phyloP scores from a whole-genome alignment of 768 basidiomycete genomes.

The Russula sp. region DNA sequence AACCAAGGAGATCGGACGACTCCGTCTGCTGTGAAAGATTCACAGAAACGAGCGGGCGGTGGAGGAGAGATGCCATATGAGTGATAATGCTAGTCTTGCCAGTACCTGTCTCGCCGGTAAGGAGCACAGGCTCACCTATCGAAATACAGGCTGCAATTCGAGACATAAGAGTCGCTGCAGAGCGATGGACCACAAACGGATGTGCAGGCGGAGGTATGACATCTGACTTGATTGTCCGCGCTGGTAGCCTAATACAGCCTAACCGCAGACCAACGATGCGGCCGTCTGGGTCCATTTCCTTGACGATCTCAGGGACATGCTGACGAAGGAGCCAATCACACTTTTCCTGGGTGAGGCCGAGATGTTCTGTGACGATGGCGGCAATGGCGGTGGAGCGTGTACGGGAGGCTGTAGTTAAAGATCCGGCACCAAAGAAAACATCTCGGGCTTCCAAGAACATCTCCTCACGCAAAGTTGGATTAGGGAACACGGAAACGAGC shows the following conservation, averaged over 20 bases:
- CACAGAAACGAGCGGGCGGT: conserved; percentile 71
- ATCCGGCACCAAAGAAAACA: conserved; percentile 78
- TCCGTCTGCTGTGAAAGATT: conserved; percentile 97
- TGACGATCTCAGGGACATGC: conserved; percentile 57
- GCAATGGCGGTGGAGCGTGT: conserved; percentile 45
- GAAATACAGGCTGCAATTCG: conserved; percentile 70
- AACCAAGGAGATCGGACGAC: conserved; percentile 87
- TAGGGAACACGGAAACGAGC: conserved; percentile 49
- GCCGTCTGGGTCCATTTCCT: conserved; percentile 64
- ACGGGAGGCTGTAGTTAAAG: conserved; percentile 44
- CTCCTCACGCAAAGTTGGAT: conserved; percentile 75
- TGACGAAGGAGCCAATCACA: conserved; percentile 61
- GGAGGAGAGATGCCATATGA: conserved; percentile 74
- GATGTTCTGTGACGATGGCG: conserved; percentile 46
- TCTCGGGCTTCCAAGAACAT: conserved; percentile 85
- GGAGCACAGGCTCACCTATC: conserved; percentile 72
- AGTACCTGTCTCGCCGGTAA: conserved; percentile 98
- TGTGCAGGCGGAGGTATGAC: conserved; percentile 33
- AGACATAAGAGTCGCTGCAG: conserved; percentile 71
- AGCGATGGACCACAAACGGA: conserved; percentile 86
- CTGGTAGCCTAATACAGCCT: conserved; percentile 54
- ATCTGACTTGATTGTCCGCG: conserved; percentile 35
- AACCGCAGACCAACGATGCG: conserved; percentile 47
- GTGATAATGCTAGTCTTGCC: conserved; percentile 94
- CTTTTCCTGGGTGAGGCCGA: conserved; percentile 64